These are phyloP conservation scores for Passiflora organensis DNA, from an alignment of 345 rosid genomes.

Conservation along the genomic window DNA sequence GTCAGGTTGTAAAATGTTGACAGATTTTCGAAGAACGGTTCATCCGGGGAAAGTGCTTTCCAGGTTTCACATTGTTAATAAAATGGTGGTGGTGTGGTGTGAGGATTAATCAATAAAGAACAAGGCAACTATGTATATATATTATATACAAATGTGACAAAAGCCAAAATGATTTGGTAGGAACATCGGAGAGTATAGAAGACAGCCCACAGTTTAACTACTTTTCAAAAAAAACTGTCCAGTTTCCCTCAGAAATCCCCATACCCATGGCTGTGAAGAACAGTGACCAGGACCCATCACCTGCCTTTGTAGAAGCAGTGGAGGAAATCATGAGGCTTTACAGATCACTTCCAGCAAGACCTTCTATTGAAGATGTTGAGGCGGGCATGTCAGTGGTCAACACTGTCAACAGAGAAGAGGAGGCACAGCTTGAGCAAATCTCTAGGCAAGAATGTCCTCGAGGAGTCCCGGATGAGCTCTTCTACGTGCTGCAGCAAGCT, in stretches of 20 bases:
- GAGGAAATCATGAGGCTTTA: conserved; percentile 48
- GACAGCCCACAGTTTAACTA: neutral
- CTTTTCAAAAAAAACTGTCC: too few species aligned
- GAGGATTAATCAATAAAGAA: too few species aligned
- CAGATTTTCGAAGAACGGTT: too few species aligned
- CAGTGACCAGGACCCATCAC: conserved; percentile 27
- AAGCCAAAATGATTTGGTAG: neutral
- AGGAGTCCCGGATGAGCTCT: conserved; percentile 49
- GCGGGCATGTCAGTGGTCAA: conserved; percentile 50
- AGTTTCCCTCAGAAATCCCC: neutral
- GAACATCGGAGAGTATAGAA: neutral
- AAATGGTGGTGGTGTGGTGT: too few species aligned
- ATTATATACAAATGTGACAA: neutral
- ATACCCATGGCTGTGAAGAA: conserved; percentile 37
- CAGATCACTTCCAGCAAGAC: conserved; percentile 55
- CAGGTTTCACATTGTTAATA: too few species aligned
- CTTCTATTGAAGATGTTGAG: conserved; percentile 50
- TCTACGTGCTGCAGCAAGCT: conserved; percentile 35
- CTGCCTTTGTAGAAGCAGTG: conserved; percentile 35
- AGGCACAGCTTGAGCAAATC: conserved; percentile 41
- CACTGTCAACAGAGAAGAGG: conserved; percentile 39
- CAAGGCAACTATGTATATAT: too few species aligned
- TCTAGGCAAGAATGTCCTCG: conserved; percentile 25
- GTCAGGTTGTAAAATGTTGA: too few species aligned
- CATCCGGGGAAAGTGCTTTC: too few species aligned